Evolutionary conservation across 805 yeast species (phyloP), one percentile per base, ranked within the genome.

Genomic region (Myxozyma kluyveri): DNA sequence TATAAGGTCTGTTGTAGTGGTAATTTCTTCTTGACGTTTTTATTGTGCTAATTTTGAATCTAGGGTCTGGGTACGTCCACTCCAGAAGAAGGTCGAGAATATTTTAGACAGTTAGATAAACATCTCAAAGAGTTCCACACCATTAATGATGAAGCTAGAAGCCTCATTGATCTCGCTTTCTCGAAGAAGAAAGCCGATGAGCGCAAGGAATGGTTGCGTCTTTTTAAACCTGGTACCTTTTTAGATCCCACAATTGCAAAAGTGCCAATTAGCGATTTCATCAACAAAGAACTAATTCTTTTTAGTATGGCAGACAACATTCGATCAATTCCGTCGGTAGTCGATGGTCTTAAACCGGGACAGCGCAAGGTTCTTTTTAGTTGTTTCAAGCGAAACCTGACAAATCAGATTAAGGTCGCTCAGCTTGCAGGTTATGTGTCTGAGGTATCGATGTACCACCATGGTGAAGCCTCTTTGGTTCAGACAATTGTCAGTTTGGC

Each of bases 301-400:
- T 95, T 91, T 67, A 88, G 96, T 17, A 85, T 93, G 87, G 97
- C 98, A 2, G 99, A 93, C 70, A 90, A 93, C 63, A 80, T 90
- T 43, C 81, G 99, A 68, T 93, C 98, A 0, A 88, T 93, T 64
- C 99, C 99, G 1, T 86, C 89, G 5, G 86, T 88, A 0, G 72
- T 91, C 63, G 99, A 93, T 72, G 99, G 99, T 0, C 81, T 93
- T 60, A 93, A 93, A 69, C 99, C 99, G 0, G 96, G 96, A 53
- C 99, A 93, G 72, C 81, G 99, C 65, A 93, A 93, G 67, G 95
- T 93, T 42, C 72, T 93, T 61, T 93, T 74, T 67, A 96, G 93
- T 50, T 85, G 90, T 63, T 86, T 89, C 69, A 86, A 86, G 69
- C 80, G 88, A 67, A 89, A 88, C 60, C 72, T 88, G 61, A 78